phyloP scores from a whole-genome alignment of 2,329 filamentous ascomycete genomes.

The Gaeumannomyces sp. region DNA sequence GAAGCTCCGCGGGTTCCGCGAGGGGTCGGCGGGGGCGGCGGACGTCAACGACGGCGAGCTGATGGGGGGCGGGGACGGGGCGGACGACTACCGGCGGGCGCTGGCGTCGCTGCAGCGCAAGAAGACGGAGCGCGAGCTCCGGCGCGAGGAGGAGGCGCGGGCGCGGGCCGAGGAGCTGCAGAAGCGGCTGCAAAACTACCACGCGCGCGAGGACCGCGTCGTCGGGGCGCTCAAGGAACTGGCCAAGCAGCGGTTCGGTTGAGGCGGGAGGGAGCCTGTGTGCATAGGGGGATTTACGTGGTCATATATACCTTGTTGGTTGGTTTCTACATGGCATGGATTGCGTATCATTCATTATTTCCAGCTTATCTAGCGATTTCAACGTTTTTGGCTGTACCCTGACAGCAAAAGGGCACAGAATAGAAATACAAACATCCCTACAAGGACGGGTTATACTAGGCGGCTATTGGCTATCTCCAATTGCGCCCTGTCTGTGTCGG shows the following conservation, averaged over 20 bases:
- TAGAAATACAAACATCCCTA: too few relatives aligned
- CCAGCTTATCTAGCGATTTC: too few relatives aligned
- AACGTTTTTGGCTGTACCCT: too few relatives aligned
- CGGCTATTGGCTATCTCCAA: too few relatives aligned
- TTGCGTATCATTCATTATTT: too few relatives aligned
- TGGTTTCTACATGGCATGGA: too few relatives aligned
- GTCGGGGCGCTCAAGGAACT: conserved; percentile 9
- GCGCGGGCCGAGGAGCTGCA: conserved; percentile 6
- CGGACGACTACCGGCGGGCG: conserved; percentile 63
- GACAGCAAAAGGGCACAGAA: too few relatives aligned
- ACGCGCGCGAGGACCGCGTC: conserved; percentile 7
- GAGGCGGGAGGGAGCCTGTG: background rate
- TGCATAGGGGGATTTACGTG: too few relatives aligned
- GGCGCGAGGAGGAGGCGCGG: conserved; percentile 59
- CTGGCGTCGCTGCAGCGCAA: conserved; percentile 61
- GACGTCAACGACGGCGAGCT: conserved; percentile 69
- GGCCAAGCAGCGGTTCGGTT: conserved; percentile 9
- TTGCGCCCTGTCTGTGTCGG: too few relatives aligned
- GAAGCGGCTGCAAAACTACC: conserved; percentile 5
- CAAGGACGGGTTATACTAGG: too few relatives aligned
- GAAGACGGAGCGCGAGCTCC: conserved; percentile 78
- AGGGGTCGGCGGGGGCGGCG: conserved; percentile 55
- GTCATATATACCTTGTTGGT: too few relatives aligned
- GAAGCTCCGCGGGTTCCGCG: conserved; percentile 65
- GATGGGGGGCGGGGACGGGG: conserved; percentile 63